Evolutionary conservation across 192 early-diverging fungal species (phyloP), one percentile per base, ranked within the genome.

Genomic region (Coemansia sp.): DNA sequence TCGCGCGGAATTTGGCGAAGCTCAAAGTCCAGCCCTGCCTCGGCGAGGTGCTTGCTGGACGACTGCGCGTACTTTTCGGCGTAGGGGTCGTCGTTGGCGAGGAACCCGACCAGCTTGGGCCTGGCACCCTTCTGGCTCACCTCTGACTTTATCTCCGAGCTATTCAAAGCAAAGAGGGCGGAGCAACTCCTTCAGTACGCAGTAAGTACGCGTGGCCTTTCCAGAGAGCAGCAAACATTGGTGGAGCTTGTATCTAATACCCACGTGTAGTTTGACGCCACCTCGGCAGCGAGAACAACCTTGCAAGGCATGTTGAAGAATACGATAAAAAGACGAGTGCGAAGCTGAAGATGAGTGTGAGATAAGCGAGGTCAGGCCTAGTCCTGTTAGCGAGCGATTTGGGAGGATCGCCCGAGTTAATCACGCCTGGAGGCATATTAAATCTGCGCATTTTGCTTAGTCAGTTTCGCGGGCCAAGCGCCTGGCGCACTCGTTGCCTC

Each of bases 41-140:
- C 96, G 20, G 84, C 87, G 65, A 96, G 95, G 19, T 95, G 92
- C 79, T 95, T 97, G 66, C 87, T 91, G 14, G 96, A 97, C 91
- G 95, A 97, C 65, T 97, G 90, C 29, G 97, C 94, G 84, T 98
- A 99, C 74, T 93, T 99, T 27, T 74, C 83, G 11, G 92, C 92
- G 29, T 96, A 92, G 36, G 93, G 92, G 54, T 99, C 98, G 22
- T 92, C 89, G 77, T 99, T 99, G 58, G 96, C 94, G 7, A 99
- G 87, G 76, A 99, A 98, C 2, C 92, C 95, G 6, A 98, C 96
- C 32, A 99, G 84, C 65, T 85, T 89, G 46, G 93, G 93, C 35
- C 77, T 68, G 64, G 88, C 80, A 32, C 65, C 73, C 49, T 87
- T 86, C 60, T 82, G 73, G 73, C 87, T 87, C 51, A 94, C 89